Conservation (phyloP, 805 yeast genomes). For the Pichia deserticola region DNA sequence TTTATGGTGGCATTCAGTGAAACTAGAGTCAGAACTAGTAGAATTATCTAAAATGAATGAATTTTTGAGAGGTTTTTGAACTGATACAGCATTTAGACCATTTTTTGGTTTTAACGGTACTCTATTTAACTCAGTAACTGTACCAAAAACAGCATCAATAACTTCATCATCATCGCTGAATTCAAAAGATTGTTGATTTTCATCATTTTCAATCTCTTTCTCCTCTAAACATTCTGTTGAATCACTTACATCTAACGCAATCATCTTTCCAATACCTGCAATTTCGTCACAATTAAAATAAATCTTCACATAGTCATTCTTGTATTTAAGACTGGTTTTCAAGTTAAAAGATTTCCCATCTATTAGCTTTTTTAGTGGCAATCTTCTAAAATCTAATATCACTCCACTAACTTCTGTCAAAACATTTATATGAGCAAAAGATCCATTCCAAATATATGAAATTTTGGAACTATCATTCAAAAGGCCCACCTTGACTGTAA, state of each 20-base stretch:
- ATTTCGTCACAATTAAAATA: constrained; percentile 34
- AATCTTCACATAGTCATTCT: constrained; percentile 22
- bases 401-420: constrained; percentile 21
- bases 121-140: too few relatives aligned
- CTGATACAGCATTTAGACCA: too few relatives aligned
- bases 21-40: constrained; percentile 2
- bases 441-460: constrained; percentile 10
- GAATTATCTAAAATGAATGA: background rate
- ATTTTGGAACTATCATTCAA: constrained; percentile 16
- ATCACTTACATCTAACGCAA: background rate
- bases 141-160: constrained; percentile 20
- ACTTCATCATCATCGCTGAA: constrained; percentile 16
- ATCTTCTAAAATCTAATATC: constrained; percentile 39
- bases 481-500: constrained; percentile 29
- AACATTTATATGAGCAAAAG: constrained; percentile 7
- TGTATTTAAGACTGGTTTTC: constrained; percentile 14
- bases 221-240: background rate
- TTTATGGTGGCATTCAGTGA: constrained; percentile 32
- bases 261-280: constrained; percentile 22
- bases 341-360: constrained; percentile 24
- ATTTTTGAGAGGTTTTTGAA: too few relatives aligned
- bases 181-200: background rate
- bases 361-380: constrained; percentile 23
- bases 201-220: background rate
- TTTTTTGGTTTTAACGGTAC: too few relatives aligned